These are phyloP conservation scores for Penicillium mononematosum DNA, from an alignment of 495 filamentous ascomycete species.

Conservation along the genomic window DNA sequence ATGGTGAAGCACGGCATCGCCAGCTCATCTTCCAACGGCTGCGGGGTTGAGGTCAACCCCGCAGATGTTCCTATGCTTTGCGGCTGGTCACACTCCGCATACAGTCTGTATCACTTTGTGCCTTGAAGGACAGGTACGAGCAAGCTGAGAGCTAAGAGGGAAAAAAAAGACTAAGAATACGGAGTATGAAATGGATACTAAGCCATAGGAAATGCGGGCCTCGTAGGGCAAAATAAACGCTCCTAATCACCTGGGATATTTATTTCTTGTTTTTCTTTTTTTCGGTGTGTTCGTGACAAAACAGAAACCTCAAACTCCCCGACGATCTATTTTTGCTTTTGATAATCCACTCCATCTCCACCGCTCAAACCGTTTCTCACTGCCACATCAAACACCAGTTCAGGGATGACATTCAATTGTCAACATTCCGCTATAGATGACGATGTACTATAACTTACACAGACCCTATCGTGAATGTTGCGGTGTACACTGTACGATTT, in stretches of 20 bases:
- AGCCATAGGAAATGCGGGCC: neutral
- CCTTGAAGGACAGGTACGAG: conserved; percentile 17
- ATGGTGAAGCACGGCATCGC: conserved; percentile 23
- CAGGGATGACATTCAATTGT: conserved; percentile 3
- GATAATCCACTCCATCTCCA: conserved; percentile 20
- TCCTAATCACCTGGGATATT: too few species aligned
- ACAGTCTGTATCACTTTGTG: conserved; percentile 1
- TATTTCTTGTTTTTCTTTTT: neutral
- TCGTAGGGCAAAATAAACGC: neutral
- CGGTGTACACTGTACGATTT: conserved; percentile 9
- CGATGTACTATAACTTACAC: conserved; percentile 13
- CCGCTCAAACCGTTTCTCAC: conserved; percentile 25
- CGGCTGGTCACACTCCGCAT: neutral
- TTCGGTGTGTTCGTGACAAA: neutral
- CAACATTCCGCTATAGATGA: conserved; percentile 10
- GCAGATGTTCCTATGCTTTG: conserved; percentile 13
- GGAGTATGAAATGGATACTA: neutral
- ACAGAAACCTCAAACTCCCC: neutral
- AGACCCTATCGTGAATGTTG: neutral
- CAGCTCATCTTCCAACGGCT: conserved; percentile 30
- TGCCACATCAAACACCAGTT: conserved; percentile 28
- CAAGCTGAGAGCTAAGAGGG: neutral
- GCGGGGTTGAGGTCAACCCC: conserved; percentile 28
- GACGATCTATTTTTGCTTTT: neutral
- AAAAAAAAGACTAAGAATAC: neutral